These are phyloP conservation scores for Mercurialis annua DNA, from an alignment of 345 rosid genomes.

Conservation along the genomic window DNA sequence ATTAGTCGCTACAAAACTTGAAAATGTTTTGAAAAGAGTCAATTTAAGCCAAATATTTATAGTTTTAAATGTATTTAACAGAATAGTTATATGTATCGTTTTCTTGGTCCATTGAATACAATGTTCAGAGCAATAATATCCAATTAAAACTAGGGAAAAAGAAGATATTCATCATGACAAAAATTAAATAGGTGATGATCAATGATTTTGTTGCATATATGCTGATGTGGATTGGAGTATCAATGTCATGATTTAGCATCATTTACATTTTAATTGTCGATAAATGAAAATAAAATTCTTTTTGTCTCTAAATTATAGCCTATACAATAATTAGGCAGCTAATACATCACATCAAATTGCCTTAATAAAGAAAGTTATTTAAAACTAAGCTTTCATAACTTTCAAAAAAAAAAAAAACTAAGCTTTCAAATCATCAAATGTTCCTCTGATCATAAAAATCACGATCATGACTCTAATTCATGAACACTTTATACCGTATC, in stretches of 20 bases:
- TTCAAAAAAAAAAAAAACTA: no score
- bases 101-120: not conserved
- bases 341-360: not conserved
- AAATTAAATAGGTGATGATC: not conserved
- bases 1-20: not conserved
- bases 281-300: conserved; percentile 1
- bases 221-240: not conserved
- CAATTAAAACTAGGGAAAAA: not conserved
- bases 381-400: not conserved
- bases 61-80: no score
- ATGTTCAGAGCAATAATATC: not conserved
- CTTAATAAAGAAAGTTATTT: no score
- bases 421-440: no score
- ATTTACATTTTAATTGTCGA: not conserved
- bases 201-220: not conserved
- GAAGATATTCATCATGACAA: not conserved
- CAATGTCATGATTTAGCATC: not conserved
- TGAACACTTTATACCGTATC: no score
- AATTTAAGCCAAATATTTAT: not conserved
- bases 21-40: not conserved
- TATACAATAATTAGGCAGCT: not conserved
- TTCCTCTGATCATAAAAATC: no score
- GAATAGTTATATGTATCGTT: not conserved
- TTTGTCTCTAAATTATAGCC: not conserved
- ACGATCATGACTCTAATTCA: no score